These are phyloP conservation scores for Ceratocystis colombiana DNA, from an alignment of 2,329 filamentous ascomycete genomes.

Conservation along the genomic window DNA sequence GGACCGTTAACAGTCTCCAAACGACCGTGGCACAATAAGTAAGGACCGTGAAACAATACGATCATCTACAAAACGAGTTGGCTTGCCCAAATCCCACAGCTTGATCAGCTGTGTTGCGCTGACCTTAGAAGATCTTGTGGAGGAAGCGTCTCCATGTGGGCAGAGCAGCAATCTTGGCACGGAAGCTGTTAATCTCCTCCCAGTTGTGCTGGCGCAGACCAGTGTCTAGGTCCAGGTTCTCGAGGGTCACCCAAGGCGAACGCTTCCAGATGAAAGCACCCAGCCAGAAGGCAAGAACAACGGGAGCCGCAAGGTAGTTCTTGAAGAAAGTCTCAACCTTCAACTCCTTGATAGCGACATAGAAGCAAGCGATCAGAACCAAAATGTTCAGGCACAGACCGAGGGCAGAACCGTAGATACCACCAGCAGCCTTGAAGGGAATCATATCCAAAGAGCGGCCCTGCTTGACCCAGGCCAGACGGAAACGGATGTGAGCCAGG, in stretches of 20 bases:
- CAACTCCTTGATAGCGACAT: constrained; percentile 39
- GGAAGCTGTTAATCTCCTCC: constrained; percentile 50
- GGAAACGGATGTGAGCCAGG: constrained; percentile 57
- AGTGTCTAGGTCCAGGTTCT: constrained; percentile 56
- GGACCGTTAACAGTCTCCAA: neutral
- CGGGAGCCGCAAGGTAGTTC: constrained; percentile 43
- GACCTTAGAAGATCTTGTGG: constrained; percentile 34
- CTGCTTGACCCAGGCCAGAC: constrained; percentile 47
- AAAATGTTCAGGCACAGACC: constrained; percentile 48
- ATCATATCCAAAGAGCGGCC: constrained; percentile 55
- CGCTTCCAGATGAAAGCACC: constrained; percentile 56
- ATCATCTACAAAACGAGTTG: neutral
- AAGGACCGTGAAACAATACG: neutral
- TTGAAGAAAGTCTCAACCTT: constrained; percentile 45
- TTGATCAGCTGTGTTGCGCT: constrained; percentile 1
- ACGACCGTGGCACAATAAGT: constrained; percentile 8
- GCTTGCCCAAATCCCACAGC: neutral
- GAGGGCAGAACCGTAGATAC: constrained; percentile 52
- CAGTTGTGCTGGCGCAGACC: constrained; percentile 56
- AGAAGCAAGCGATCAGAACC: constrained; percentile 45
- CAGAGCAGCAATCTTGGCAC: constrained; percentile 41
- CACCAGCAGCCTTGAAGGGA: constrained; percentile 50
- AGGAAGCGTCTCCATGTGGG: constrained; percentile 42
- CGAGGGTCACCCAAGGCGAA: constrained; percentile 46
- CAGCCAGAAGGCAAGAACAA: constrained; percentile 46